Percentiles rank a stretch among this genome's conserved stretches.
phyloP scores from a whole-genome alignment of 2,329 filamentous ascomycete species.

The Cladophialophora exuberans region DNA sequence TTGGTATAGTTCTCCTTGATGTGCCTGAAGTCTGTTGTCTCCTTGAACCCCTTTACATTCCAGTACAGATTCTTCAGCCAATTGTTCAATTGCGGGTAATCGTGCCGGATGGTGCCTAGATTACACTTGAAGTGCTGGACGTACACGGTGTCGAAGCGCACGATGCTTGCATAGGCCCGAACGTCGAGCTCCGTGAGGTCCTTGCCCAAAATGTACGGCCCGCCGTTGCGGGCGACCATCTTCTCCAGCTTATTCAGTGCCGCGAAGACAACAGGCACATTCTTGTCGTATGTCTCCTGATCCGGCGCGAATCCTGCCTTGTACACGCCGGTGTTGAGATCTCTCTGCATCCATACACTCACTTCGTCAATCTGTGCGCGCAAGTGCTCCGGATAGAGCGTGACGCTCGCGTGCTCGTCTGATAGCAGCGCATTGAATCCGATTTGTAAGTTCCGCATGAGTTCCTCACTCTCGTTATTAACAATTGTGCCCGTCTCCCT shows the following conservation, averaged over 20 bases:
- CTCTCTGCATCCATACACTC: slow-evolving; percentile 57
- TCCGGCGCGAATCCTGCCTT: slow-evolving; percentile 61
- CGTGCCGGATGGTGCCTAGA: slow-evolving; percentile 61
- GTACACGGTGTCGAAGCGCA: slow-evolving; percentile 65
- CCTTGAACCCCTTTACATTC: slow-evolving; percentile 56
- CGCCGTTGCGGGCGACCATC: slow-evolving; percentile 49
- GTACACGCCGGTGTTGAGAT: slow-evolving; percentile 65
- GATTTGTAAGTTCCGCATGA: slow-evolving; percentile 61
- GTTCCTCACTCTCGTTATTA: slow-evolving; percentile 64
- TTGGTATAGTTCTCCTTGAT: slow-evolving; percentile 72
- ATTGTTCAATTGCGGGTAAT: slow-evolving; percentile 64
- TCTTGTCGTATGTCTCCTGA: slow-evolving; percentile 60
- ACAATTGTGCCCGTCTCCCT: slow-evolving; percentile 59
- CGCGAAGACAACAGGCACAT: slow-evolving; percentile 60
- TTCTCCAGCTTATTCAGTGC: slow-evolving; percentile 63
- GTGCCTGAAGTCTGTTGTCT: slow-evolving; percentile 67
- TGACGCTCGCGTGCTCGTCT: slow-evolving; percentile 45
- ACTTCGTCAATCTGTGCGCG: slow-evolving; percentile 56
- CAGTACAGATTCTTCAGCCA: slow-evolving; percentile 65
- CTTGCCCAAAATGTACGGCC: slow-evolving; percentile 61
- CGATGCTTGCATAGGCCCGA: slow-evolving; percentile 59
- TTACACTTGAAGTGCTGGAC: slow-evolving; percentile 71
- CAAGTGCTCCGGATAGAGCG: slow-evolving; percentile 58
- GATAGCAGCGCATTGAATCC: slow-evolving; percentile 58
- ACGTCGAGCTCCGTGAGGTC: slow-evolving; percentile 64